These are phyloP conservation scores for Talaromyces sp. DNA, from an alignment of 2,329 filamentous ascomycete genomes.

Conservation along the genomic window DNA sequence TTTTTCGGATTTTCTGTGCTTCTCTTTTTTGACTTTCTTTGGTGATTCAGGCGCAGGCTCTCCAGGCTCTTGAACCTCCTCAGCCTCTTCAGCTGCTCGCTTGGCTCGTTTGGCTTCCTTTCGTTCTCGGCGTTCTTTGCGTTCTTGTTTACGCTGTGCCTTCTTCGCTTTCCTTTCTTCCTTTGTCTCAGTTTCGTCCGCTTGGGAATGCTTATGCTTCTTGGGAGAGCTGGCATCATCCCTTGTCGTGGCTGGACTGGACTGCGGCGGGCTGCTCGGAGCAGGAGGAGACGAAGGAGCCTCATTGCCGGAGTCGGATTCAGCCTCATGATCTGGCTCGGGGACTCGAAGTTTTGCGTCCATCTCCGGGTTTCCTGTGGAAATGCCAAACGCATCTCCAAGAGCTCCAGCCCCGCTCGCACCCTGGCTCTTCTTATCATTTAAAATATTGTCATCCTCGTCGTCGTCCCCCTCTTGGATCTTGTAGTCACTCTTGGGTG, in stretches of 20 bases:
- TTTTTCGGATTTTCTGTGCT: conserved; percentile 11
- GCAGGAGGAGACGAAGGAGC: not conserved
- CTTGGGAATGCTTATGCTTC: not conserved
- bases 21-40: not conserved
- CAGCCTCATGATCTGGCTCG: not conserved
- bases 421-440: not conserved
- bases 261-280: not conserved
- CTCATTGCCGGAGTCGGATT: not conserved
- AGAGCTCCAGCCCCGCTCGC: not conserved
- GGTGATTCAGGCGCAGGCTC: not conserved
- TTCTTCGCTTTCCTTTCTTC: not conserved
- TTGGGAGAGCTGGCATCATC: not conserved
- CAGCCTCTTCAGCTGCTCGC: not conserved
- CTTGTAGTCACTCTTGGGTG: conserved; percentile 17
- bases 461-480: conserved; percentile 23
- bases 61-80: no score
- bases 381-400: not conserved
- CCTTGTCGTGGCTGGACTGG: not conserved
- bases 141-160: not conserved
- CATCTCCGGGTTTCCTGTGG: not conserved
- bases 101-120: conserved; percentile 2
- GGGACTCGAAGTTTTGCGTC: not conserved
- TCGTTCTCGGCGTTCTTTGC: conserved; percentile 4
- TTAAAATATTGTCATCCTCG: conserved; percentile 14
- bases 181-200: not conserved